Conservation (phyloP, 345 rosid genomes). For the Jatropha curcas region DNA sequence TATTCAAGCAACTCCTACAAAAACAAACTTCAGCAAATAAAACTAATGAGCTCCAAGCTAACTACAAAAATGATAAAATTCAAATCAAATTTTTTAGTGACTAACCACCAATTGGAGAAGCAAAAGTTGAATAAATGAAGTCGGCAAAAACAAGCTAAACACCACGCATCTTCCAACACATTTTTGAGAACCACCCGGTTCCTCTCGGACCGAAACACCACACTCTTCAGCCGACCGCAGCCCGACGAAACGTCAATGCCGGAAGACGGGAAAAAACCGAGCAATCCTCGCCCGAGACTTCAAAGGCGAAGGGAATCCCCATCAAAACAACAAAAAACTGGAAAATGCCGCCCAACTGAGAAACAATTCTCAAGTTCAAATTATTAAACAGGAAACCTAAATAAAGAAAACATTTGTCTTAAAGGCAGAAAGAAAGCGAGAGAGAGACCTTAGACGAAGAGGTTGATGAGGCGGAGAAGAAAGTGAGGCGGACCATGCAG, state of each 20-base stretch:
- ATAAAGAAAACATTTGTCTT: not conserved
- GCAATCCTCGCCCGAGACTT: conserved; percentile 70
- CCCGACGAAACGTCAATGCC: conserved; percentile 50
- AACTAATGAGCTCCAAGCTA: no score
- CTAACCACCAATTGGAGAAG: not conserved
- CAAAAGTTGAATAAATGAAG: no score
- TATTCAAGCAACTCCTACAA: conserved; percentile 71
- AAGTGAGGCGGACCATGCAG: no score
- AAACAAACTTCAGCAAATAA: conserved; percentile 9
- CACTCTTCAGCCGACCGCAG: conserved; percentile 36
- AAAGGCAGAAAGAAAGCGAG: not conserved
- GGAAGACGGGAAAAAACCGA: conserved; percentile 62
- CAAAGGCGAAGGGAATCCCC: conserved; percentile 84
- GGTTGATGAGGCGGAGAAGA: conserved; percentile 75
- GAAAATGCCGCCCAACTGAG: conserved; percentile 93
- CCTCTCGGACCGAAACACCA: conserved; percentile 67
- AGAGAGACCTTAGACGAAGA: conserved; percentile 22
- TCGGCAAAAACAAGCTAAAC: no score
- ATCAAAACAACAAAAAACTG: conserved; percentile 81
- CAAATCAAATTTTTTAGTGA: not conserved
- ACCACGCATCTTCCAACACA: conserved; percentile 81
- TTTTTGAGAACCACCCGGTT: conserved; percentile 55
- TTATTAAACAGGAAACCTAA: not conserved
- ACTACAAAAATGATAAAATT: not conserved
- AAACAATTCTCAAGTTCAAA: not conserved